Evolutionary conservation across 2,329 filamentous ascomycete genomes (phyloP), one percentile per base, ranked within the genome.

Genomic region (Aureobasidium subglaciale): DNA sequence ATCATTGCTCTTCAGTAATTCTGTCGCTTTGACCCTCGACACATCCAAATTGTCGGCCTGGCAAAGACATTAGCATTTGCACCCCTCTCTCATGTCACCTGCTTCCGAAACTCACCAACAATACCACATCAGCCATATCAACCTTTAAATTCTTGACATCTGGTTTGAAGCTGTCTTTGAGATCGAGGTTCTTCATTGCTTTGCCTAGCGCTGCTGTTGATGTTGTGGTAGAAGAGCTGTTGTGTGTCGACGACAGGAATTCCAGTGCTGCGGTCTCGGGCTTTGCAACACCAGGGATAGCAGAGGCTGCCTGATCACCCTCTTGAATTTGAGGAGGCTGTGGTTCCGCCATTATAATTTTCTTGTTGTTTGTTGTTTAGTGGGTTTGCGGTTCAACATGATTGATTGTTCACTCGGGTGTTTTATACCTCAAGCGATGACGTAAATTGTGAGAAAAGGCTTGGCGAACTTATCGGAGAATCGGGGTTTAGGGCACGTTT

Each of bases 201-300:
- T 87, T 84, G 64, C 76, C 82, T 50, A 87, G 78, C 60, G 87
- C 87, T 58, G 85, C 85, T 52, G 81, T 74, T 68, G 90, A 86
- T 62, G 87, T 81, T 59, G 84, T 75, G 59, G 81, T 78, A 64
- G 79, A 70, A 2, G 71, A 65, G 49, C 64, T 63, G 41, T 40
- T 74, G 69, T 5, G 60, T 57, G 67, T 89, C 86, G n/a, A n/a
- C n/a, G n/a, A n/a, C 62, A 91, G 83, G 59, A 79, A 81, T 45
- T 85, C 86, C 58, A 90, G 81, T 27, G 87, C 87, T 6, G 84
- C 84, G 37, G 85, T 85, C 42, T 86, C 85, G 73, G 89, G 86
- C 71, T 90, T 86, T 65, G 86, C 86, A 71, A 84, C 86, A 35
- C 69, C 66, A 5, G 74, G 72, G 16, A 74, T 67, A 59, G 78